Evolutionary conservation across 2,329 filamentous ascomycete species (phyloP), one percentile per base, ranked within the genome.

Genomic region (Monosporascus sp.): DNA sequence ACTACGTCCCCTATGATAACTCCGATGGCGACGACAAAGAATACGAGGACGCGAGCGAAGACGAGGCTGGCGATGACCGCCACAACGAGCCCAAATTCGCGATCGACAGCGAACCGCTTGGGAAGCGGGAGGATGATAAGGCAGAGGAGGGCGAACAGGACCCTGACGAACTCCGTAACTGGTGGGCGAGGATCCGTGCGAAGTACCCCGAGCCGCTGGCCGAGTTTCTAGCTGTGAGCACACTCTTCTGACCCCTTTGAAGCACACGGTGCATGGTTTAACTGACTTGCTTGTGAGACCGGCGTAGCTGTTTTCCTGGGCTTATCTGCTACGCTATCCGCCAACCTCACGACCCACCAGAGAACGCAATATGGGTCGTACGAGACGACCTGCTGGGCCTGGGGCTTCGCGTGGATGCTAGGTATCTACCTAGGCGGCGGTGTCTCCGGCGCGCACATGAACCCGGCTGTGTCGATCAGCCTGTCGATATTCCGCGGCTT

Each of bases 401-500:
- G 62, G 62, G 64, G 63, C 24, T 61, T 65, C 50, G 56, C 61
- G 7, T 65, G 60, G 57, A 65, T 66, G 63, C 63, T 66, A 26
- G 63, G 64, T n/a, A 64, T 65, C 44, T 66, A 64, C 48, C 53
- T 65, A 20, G 62, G 62, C 19, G 63, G 62, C 16, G 63, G 63
- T 8, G 58, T 64, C 1, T 64, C 62, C 3, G 63, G 62, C 1
- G 62, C 62, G 6, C 63, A 65, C 45, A 63, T 64, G 62, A 65
- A 72, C 44, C 70, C 70, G 14, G 64, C 67, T 1, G 68, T 72
- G 20, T 71, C 68, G 1, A 55, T 72, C n/a, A 64, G 63, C 0
- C 56, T 72, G 0, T 63, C 66, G 0, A 44, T 72, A 0, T 72
- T 70, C 53, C 68, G 70, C 6, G 69, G 70, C 0, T 72, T 72